Conservation (phyloP, 257 asterid species). For the Leptodermis oblonga region DNA sequence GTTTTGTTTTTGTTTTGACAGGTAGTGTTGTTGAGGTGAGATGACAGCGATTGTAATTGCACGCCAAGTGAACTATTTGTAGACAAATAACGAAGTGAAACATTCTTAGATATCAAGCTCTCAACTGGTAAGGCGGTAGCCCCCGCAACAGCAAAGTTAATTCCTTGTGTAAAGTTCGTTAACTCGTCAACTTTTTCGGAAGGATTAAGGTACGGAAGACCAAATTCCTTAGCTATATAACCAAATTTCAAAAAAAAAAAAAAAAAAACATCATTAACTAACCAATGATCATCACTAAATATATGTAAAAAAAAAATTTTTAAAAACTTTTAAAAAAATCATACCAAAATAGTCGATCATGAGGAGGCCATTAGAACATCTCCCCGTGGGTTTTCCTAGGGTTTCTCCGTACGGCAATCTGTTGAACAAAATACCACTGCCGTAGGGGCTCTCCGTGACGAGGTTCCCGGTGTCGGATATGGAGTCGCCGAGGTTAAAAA, state of each 20-base stretch:
- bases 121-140: neutral
- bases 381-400: neutral
- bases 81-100: neutral
- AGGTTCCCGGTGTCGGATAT: constrained; percentile 28
- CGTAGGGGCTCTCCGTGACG: neutral
- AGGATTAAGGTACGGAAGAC: neutral
- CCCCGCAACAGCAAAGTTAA: neutral
- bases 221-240: neutral
- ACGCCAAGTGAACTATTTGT: neutral
- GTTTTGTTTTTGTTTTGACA: neutral
- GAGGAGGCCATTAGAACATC: constrained; percentile 5
- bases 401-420: neutral
- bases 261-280: too few relatives aligned
- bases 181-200: neutral
- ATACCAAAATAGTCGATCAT: constrained; percentile 11
- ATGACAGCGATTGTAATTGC: neutral
- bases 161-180: neutral
- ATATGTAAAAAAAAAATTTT: too few relatives aligned
- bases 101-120: neutral
- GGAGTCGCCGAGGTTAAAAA: constrained; percentile 30
- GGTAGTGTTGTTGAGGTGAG: neutral
- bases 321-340: too few relatives aligned
- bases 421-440: neutral
- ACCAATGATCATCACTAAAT: too few relatives aligned
- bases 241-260: too few relatives aligned